Evolutionary conservation across 1,284 basidiomycete species (phyloP).

Genomic region (Uromyces viciae-fabae): DNA sequence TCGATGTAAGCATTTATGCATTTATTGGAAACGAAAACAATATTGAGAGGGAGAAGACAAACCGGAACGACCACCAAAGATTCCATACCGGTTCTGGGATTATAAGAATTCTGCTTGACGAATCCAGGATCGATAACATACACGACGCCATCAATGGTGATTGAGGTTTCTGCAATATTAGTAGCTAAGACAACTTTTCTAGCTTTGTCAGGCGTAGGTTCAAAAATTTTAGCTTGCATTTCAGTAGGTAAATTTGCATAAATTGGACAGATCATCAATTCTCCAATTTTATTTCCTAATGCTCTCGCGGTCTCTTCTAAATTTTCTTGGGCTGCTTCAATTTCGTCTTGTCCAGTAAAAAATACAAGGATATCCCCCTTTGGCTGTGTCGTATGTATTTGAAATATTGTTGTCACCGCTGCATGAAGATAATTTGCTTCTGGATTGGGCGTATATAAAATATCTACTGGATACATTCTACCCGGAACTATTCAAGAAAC

Average conservation of each 20-base stretch:
- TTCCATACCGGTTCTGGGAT: constrained; percentile 93
- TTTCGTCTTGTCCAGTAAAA: constrained; percentile 99
- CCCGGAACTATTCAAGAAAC: constrained; percentile 72
- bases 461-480: constrained; percentile 94
- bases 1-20: neutral
- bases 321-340: constrained; percentile 88
- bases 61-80: constrained; percentile 88
- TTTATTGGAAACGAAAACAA: no score
- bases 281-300: constrained; percentile 89
- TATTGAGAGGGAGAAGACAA: constrained; percentile 12
- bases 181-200: constrained; percentile 91
- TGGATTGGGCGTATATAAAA: constrained; percentile 95
- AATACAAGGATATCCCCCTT: constrained; percentile 98
- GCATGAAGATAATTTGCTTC: constrained; percentile 98
- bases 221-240: constrained; percentile 99
- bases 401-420: constrained; percentile 96
- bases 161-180: constrained; percentile 97
- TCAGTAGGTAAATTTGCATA: constrained; percentile 97
- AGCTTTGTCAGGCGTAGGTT: constrained; percentile 92
- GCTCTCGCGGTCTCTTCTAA: constrained; percentile 90
- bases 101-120: constrained; percentile 96
- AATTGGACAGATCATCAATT: constrained; percentile 92
- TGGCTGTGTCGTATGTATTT: constrained; percentile 97
- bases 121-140: constrained; percentile 98
- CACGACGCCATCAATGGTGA: constrained; percentile 95